Base-by-base conservation (phyloP, 768 basidiomycete species). In the Cyathus striatus region DNA sequence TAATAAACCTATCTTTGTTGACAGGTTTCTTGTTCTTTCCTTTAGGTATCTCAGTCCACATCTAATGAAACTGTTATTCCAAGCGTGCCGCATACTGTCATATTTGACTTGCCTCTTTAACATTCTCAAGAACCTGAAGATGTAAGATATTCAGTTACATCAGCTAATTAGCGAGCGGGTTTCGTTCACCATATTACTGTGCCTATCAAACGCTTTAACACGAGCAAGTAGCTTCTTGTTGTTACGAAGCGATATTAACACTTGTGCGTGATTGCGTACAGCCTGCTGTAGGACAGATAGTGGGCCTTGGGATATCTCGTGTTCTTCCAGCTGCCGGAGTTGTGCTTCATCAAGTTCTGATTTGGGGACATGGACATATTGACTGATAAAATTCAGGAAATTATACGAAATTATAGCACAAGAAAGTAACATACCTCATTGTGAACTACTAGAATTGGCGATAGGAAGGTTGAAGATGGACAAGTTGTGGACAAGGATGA, bases 1-100 rank as follows among this genome's bases (percentile, higher is more conserved):
- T 95, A 63, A 99, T 95, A 72, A 98, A 99, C 38, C 96, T 79
- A 66, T 98, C 96, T 68, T 98, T 98, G 74, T 98, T 98, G 44
- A 98, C 84, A 5, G 96, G 90, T 60, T 97, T 98, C 73, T 96
- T 97, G 60, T 92, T 92, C 70, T 98, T 98, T 30, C 92, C 93
- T 66, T 97, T 98, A 16, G 96, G 96, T 37, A 84, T 64, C 63
- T 99, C 96, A 17, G 94, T 97, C 96, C 96, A 98, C 95, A 98
- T 98, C 92, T 99, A 48, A 50, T 17, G n/a, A 10, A 30, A 14
- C 23, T 9, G 35, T 37, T n/a, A 39, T 37, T 33, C 33, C 9
- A 37, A 23, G 12, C 37, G 5, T 38, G 20, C 40, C 9, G 7
- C 36, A 26, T 18, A 4, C 20, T 16, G 9, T 14, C 4, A 25